These are phyloP conservation scores for Chalciporus sp. DNA, from an alignment of 1,284 basidiomycete genomes.

Conservation along the genomic window DNA sequence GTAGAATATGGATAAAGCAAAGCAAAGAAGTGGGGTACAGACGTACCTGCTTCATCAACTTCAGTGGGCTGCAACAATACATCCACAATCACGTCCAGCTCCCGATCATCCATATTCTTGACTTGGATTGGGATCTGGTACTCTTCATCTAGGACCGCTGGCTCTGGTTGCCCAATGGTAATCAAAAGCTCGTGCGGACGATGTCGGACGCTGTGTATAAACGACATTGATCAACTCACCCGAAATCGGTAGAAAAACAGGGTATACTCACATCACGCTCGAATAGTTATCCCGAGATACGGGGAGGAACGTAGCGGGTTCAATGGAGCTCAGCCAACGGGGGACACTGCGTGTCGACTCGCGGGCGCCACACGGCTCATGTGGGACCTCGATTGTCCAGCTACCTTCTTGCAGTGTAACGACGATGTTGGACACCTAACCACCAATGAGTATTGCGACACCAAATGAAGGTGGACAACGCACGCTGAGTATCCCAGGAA, in stretches of 20 bases:
- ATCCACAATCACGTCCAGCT: conserved; percentile 69
- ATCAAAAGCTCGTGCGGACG: conserved; percentile 62
- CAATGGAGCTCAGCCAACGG: conserved; percentile 58
- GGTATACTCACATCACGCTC: conserved; percentile 49
- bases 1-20: not conserved
- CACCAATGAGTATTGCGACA: not conserved
- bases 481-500: conserved; percentile 53
- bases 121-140: conserved; percentile 71
- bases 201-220: conserved; percentile 46
- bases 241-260: too few species aligned
- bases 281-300: conserved; percentile 51
- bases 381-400: conserved; percentile 67
- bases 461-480: not conserved
- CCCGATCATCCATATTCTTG: conserved; percentile 66
- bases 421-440: conserved; percentile 53
- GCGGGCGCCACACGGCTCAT: conserved; percentile 44
- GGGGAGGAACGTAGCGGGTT: conserved; percentile 54
- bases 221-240: too few species aligned
- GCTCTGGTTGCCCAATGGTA: conserved; percentile 55
- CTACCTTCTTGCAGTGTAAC: conserved; percentile 54
- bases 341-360: conserved; percentile 35
- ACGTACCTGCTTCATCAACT: conserved; percentile 65
- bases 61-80: conserved; percentile 80
- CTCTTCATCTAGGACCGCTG: conserved; percentile 78
- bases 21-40: too few species aligned